These are phyloP conservation scores for Aspergillus sp. DNA, from an alignment of 2,329 filamentous ascomycete species.

Conservation along the genomic window DNA sequence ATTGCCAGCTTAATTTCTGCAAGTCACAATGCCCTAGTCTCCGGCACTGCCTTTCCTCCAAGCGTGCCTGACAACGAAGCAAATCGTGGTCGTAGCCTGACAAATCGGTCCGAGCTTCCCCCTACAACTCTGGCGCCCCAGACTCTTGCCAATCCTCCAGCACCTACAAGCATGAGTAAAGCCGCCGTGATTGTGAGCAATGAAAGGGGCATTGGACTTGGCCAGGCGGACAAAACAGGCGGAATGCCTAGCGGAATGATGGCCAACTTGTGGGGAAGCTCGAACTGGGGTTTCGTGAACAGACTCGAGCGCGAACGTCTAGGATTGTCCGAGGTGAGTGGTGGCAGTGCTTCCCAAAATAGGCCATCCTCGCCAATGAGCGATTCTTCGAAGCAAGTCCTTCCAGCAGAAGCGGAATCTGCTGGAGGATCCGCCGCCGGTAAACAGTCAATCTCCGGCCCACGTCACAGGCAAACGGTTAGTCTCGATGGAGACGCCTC, in stretches of 20 bases:
- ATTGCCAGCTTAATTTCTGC: conserved; percentile 84
- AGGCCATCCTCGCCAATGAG: conserved; percentile 20
- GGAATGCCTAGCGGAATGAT: conserved; percentile 80
- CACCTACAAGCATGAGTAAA: conserved; percentile 81
- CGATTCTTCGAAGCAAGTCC: conserved; percentile 23
- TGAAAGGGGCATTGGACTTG: conserved; percentile 66
- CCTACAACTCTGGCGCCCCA: conserved; percentile 71
- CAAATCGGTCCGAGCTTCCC: conserved; percentile 43
- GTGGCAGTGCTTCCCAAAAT: conserved; percentile 16
- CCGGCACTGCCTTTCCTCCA: conserved; percentile 47
- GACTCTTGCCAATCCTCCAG: conserved; percentile 79
- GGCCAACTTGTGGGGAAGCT: conserved; percentile 92
- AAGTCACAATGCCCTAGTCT: conserved; percentile 74
- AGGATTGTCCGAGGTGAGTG: conserved; percentile 28
- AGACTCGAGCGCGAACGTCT: conserved; percentile 56
- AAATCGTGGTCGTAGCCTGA: conserved; percentile 31
- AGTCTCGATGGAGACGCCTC: conserved; percentile 50
- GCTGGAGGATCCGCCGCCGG: conserved; percentile 21
- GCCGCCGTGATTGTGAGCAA: conserved; percentile 77
- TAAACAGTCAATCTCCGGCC: conserved; percentile 24
- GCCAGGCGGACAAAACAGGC: conserved; percentile 60
- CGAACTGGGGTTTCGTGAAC: conserved; percentile 72
- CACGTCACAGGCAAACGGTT: conserved; percentile 54
- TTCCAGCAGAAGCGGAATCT: conserved; percentile 18
- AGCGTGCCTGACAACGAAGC: conserved; percentile 38